Conservation (phyloP, 176 grass and related monocot species). For the Panicum miliaceum region DNA sequence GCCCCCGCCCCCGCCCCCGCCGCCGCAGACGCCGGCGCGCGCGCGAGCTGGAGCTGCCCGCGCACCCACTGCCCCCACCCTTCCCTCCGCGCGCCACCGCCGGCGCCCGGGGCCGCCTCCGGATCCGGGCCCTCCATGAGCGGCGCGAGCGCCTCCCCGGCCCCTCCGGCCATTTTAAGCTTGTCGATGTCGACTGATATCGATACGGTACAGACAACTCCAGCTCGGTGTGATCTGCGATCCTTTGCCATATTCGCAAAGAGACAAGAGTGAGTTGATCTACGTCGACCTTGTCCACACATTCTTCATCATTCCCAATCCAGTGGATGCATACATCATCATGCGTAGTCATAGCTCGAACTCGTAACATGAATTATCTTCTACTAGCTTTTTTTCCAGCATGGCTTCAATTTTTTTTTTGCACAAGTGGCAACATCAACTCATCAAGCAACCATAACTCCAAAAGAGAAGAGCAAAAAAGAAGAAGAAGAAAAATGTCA, state of each 20-base stretch:
- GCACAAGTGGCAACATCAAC: neutral
- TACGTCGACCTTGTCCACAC: neutral
- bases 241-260: neutral
- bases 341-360: neutral
- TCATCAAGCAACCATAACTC: neutral
- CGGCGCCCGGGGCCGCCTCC: constrained; percentile 27
- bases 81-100: constrained; percentile 41
- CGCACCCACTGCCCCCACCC: constrained; percentile 73
- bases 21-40: constrained; percentile 32
- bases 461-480: neutral
- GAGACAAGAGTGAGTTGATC: neutral
- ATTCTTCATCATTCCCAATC: neutral
- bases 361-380: neutral
- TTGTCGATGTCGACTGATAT: neutral
- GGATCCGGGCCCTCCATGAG: constrained; percentile 86
- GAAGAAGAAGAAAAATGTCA: neutral
- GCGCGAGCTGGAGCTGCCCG: constrained; percentile 69
- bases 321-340: neutral
- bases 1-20: neutral
- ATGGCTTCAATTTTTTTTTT: neutral
- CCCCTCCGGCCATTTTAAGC: neutral
- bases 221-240: neutral
- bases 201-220: no score
- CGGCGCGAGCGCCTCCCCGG: constrained; percentile 68
- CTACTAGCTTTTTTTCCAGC: neutral